These are phyloP conservation scores for Phyllostachys edulis DNA, from an alignment of 176 grass and related monocot genomes.

Conservation along the genomic window DNA sequence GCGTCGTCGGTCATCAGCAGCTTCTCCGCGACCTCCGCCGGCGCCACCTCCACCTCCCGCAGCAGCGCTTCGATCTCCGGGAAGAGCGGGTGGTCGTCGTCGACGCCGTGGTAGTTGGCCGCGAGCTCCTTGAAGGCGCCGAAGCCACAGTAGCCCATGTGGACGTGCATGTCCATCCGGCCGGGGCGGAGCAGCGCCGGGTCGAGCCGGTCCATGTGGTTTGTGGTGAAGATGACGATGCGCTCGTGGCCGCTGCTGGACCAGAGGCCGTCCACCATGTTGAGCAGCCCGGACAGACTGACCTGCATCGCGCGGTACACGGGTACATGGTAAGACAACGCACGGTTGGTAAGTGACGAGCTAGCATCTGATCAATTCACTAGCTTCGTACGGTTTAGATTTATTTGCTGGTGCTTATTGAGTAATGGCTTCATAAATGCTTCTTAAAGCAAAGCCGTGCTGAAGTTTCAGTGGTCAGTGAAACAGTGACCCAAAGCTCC, in stretches of 20 bases:
- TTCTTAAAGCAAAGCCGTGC: slow-evolving; percentile 1
- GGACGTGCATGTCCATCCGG: slow-evolving; percentile 49
- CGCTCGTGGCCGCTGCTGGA: slow-evolving; percentile 52
- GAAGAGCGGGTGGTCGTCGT: slow-evolving; percentile 33
- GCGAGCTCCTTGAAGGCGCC: slow-evolving; percentile 44
- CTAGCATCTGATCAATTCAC: not conserved
- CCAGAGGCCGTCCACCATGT: slow-evolving; percentile 65
- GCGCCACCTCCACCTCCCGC: slow-evolving; percentile 45
- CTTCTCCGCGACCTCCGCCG: slow-evolving; percentile 43
- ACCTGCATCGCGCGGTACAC: slow-evolving; percentile 33
- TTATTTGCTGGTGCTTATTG: not conserved
- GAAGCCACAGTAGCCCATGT: slow-evolving; percentile 50
- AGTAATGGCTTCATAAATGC: not conserved
- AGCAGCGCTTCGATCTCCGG: slow-evolving; percentile 44
- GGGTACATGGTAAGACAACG: not conserved
- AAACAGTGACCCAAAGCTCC: not conserved
- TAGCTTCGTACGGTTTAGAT: not conserved
- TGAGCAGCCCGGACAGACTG: slow-evolving; percentile 48
- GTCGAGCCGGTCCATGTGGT: slow-evolving; percentile 46
- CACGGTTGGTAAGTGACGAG: not conserved
- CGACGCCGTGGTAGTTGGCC: slow-evolving; percentile 40
- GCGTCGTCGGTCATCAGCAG: slow-evolving; percentile 39
- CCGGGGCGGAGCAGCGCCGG: slow-evolving; percentile 45
- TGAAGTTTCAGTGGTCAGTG: not conserved
- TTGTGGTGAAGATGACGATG: slow-evolving; percentile 60